Evolutionary conservation across 2,329 filamentous ascomycete genomes (phyloP).

Genomic region (Bretziella fagacearum): DNA sequence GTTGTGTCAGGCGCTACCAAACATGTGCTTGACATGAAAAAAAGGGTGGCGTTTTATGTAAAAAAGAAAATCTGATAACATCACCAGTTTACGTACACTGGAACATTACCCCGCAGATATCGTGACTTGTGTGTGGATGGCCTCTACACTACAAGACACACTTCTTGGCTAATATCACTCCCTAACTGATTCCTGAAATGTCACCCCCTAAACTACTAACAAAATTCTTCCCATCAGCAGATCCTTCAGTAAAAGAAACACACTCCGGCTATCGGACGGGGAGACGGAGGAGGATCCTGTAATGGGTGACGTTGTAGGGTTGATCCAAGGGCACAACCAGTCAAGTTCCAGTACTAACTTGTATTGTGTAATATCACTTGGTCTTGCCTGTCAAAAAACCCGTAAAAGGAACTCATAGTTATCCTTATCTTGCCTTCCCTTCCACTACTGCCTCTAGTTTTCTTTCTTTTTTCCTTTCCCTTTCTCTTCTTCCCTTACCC

Average conservation of each 20-base stretch:
- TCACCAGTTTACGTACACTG: no score
- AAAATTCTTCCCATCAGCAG: no score
- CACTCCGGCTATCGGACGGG: neutral
- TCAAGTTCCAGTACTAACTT: neutral
- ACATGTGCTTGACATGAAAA: no score
- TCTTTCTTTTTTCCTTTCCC: neutral
- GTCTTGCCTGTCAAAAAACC: neutral
- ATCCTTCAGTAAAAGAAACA: neutral
- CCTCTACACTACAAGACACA: no score
- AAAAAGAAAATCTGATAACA: no score
- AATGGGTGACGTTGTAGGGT: neutral
- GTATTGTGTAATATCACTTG: neutral
- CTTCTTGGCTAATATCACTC: no score
- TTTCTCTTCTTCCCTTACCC: neutral
- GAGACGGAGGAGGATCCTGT: neutral
- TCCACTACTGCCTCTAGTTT: neutral
- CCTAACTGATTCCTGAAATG: no score
- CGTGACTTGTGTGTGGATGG: no score
- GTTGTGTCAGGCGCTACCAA: no score
- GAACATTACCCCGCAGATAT: no score
- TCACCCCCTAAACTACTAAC: no score
- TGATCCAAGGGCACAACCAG: neutral
- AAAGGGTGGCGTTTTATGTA: no score
- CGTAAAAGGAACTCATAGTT: neutral
- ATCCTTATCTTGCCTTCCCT: neutral